Evolutionary conservation across 768 basidiomycete species (phyloP), one percentile per base, ranked within the genome.

Genomic region (Coprinopsis strossmayeri): DNA sequence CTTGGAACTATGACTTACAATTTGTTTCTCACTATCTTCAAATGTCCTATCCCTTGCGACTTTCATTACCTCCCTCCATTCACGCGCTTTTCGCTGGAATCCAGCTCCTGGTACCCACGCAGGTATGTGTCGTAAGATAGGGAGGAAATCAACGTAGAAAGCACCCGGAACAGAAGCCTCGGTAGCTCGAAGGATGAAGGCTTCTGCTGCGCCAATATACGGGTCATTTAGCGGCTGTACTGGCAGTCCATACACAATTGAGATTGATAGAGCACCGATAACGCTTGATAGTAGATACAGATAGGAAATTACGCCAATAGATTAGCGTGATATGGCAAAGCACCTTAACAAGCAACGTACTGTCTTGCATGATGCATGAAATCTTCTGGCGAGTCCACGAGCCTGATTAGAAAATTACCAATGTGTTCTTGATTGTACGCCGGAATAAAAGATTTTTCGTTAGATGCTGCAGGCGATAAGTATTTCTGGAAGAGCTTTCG

Each of bases 51-150:
- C 60, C 25, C 63, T 53, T 62, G 70, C 66, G 9, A 63, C 56
- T 13, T 59, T 38, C 11, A 65, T 58, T 7, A 60, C 53, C 35
- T 56, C 58, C 12, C 59, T 61, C 79, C 78, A 81, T 2, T 52
- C 50, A 2, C 32, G 56, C 0, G 78, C 78, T 42, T 76, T 70
- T 13, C 64, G 64, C 57, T 74, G 69, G 68, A 81, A 83, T 0
- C 66, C 66, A 0, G 76, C 72, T 9, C 80, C 81, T 3, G 81
- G 81, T 25, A 76, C 59, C 79, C 78, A 82, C 34, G 57, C 51
- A 0, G 81, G 81, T 3, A 81, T 51, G 52, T 73, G 57, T 55
- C 60, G 61, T 25, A 69, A 51, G 12, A 58, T 17, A 0, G 68
- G 64, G 20, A 69, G 35, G 2, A 49, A 40, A 48, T 76, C 74